phyloP scores from a whole-genome alignment of 768 basidiomycete genomes.

The Trametes coccinea region DNA sequence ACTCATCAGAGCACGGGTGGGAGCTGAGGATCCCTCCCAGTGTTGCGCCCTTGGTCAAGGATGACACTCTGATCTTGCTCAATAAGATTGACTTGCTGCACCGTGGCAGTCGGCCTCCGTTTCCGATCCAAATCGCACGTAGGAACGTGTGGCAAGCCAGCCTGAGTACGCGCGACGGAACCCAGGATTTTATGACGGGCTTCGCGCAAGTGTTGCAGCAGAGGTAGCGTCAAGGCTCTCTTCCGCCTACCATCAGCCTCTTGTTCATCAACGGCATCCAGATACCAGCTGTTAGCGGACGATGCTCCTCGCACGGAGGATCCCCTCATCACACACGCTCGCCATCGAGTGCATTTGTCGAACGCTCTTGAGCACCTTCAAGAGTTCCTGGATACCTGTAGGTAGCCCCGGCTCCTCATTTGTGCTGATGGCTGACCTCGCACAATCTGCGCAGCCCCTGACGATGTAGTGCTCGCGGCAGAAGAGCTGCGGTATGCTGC shows the following conservation, averaged over 20 bases:
- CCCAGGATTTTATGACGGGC: conserved; percentile 56
- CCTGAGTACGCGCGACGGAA: conserved; percentile 58
- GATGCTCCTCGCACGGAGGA: conserved; percentile 24
- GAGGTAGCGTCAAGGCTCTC: conserved; percentile 38
- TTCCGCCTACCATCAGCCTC: too few relatives aligned
- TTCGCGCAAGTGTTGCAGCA: conserved; percentile 52
- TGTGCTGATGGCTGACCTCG: background rate
- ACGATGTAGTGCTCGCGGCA: conserved; percentile 80
- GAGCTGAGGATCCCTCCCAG: conserved; percentile 44
- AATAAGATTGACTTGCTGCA: conserved; percentile 73
- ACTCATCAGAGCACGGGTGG: conserved; percentile 7
- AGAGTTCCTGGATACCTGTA: conserved; percentile 55
- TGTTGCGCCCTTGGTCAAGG: conserved; percentile 44
- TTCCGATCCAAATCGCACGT: background rate
- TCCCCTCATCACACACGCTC: conserved; percentile 75
- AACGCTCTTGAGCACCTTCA: conserved; percentile 60
- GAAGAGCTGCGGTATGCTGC: conserved; percentile 89
- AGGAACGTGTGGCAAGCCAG: conserved; percentile 58
- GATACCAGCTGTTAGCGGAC: conserved; percentile 17
- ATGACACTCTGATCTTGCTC: conserved; percentile 65
- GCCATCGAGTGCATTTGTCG: conserved; percentile 78
- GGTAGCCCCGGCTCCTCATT: conserved; percentile 10
- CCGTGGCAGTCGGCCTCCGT: background rate
- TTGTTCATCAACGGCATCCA: background rate
- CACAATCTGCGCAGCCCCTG: conserved; percentile 41